These are phyloP conservation scores for Strobilomyces echinocephalus DNA, from an alignment of 768 basidiomycete genomes.

Conservation along the genomic window DNA sequence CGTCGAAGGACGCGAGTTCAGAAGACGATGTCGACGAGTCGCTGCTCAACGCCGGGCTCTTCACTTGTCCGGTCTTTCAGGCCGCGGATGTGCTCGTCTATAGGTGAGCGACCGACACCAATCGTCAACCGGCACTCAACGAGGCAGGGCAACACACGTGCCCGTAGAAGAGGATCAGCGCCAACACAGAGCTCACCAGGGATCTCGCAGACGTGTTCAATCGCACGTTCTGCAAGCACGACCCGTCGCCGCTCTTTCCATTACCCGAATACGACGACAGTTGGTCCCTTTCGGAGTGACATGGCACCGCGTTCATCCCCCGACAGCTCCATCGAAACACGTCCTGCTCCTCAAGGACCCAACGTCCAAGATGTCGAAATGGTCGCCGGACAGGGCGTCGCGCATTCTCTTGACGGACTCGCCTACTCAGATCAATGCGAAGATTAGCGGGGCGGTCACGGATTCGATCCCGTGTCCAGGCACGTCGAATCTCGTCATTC, in stretches of 20 bases:
- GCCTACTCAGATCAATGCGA: no score
- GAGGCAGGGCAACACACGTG: conserved; percentile 76
- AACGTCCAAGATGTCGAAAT: conserved; percentile 92
- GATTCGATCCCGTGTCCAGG: conserved; percentile 92
- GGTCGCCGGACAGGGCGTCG: conserved; percentile 27
- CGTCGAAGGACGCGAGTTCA: conserved; percentile 65
- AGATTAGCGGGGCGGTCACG: conserved; percentile 61
- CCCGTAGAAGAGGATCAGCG: conserved; percentile 96
- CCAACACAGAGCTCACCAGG: conserved; percentile 84
- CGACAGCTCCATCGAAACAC: conserved; percentile 69
- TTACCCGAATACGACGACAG: conserved; percentile 53
- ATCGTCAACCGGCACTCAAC: neutral
- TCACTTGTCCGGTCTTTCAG: conserved; percentile 92
- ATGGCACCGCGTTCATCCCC: no score
- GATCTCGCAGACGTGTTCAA: conserved; percentile 86
- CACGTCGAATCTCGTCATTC: conserved; percentile 65
- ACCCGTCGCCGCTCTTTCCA: conserved; percentile 54
- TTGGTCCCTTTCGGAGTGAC: no score
- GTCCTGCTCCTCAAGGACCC: conserved; percentile 86
- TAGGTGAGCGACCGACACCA: conserved; percentile 26
- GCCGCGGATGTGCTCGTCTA: conserved; percentile 58
- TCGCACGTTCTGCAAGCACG: conserved; percentile 46
- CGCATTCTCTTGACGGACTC: no score
- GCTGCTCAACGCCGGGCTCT: conserved; percentile 75
- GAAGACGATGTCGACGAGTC: conserved; percentile 80